Evolutionary conservation across 768 basidiomycete genomes (phyloP).

Genomic region (Boletus insuetus): DNA sequence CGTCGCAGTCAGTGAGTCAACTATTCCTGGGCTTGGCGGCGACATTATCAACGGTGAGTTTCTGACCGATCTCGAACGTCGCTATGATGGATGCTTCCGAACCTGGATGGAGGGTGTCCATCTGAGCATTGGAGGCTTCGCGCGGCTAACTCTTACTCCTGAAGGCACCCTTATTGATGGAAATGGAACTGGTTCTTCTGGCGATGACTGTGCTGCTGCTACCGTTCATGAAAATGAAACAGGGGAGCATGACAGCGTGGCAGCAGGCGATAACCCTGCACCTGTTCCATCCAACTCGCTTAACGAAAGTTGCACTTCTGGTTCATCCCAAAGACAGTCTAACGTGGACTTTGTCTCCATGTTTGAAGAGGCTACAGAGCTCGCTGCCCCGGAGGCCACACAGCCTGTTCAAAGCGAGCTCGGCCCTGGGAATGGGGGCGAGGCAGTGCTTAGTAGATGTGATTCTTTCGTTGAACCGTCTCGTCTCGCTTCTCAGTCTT

Average conservation of each 20-base stretch:
- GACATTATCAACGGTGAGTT: constrained; percentile 53
- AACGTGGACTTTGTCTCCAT: constrained; percentile 20
- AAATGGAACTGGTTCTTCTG: constrained; percentile 34
- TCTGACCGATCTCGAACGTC: constrained; percentile 31
- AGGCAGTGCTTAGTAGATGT: constrained; percentile 13
- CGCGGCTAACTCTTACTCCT: constrained; percentile 52
- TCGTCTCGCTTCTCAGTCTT: constrained; percentile 31
- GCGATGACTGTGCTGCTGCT: constrained; percentile 16
- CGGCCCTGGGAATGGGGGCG: constrained; percentile 19
- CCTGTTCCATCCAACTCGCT: constrained; percentile 21
- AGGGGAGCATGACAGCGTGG: constrained; percentile 17
- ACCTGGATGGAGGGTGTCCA: constrained; percentile 41
- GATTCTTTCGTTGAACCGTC: constrained; percentile 30
- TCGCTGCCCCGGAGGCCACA: constrained; percentile 19
- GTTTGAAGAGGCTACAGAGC: constrained; percentile 19
- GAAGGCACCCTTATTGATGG: constrained; percentile 44
- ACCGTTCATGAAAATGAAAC: constrained; percentile 14
- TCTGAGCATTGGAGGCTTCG: constrained; percentile 41
- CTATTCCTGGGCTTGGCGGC: constrained; percentile 33
- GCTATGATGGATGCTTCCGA: constrained; percentile 47
- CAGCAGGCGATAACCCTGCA: constrained; percentile 26
- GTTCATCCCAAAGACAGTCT: constrained; percentile 19
- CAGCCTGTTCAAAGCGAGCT: constrained; percentile 15
- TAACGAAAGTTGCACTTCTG: constrained; percentile 12
- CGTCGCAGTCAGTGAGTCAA: constrained; percentile 32